Percentiles rank a stretch among this genome's conserved stretches.
Conservation (phyloP, 352 stramenopile genomes). For the Phytopythium vexans region DNA sequence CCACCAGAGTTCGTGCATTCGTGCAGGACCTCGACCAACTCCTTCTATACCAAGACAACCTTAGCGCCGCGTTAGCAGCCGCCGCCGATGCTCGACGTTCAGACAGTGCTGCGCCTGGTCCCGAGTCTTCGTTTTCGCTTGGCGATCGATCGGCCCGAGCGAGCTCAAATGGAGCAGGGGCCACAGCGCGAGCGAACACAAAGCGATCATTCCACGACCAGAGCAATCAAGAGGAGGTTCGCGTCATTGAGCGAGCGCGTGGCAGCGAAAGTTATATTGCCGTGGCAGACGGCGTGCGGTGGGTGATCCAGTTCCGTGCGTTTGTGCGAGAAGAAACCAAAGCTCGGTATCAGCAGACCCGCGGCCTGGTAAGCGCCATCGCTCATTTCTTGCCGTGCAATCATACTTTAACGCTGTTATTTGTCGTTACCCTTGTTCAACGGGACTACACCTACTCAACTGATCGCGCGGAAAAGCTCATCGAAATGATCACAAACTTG, state of each 20-base stretch:
- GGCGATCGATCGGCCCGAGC: no score
- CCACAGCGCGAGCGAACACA: conserved; percentile 3
- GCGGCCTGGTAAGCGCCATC: conserved; percentile 26
- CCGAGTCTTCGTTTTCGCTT: no score
- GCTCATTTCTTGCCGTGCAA: background rate
- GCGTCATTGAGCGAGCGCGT: conserved; percentile 42
- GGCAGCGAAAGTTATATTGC: conserved; percentile 51
- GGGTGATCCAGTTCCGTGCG: conserved; percentile 53
- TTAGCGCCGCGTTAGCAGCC: no score
- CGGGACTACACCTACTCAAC: no score
- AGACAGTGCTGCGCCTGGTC: no score
- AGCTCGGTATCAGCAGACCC: conserved; percentile 43
- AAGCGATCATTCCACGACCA: conserved; percentile 38
- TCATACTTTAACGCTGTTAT: background rate
- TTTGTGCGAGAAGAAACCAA: conserved; percentile 51
- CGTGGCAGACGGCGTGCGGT: conserved; percentile 38
- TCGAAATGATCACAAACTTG: conserved; percentile 63
- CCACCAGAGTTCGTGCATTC: conserved; percentile 42
- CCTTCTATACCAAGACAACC: conserved; percentile 18
- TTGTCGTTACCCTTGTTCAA: background rate
- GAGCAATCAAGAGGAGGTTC: conserved; percentile 44
- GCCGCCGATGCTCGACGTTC: no score
- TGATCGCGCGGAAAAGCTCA: conserved; percentile 4
- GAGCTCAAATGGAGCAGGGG: background rate
- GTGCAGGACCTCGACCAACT: conserved; percentile 64